A percentile compares a stretch with the other conserved stretches of the same genome.
phyloP scores from a whole-genome alignment of 2,329 filamentous ascomycete genomes.

The Alternaria solani region DNA sequence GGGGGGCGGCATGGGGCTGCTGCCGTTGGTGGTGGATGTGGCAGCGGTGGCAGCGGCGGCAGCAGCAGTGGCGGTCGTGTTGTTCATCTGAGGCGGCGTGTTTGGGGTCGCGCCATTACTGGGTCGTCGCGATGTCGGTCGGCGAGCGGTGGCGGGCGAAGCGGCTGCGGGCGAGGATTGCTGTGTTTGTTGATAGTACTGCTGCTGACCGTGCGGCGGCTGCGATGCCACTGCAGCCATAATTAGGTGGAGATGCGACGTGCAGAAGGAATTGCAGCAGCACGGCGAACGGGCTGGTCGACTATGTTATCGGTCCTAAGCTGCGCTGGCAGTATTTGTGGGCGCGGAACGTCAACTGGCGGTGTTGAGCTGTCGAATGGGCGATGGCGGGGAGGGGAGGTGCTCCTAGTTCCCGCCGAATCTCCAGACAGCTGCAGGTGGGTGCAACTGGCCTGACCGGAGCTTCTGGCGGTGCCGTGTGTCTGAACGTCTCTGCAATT shows the following conservation, averaged over 20 bases:
- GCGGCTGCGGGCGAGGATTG: conserved; percentile 31
- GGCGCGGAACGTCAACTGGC: conserved; percentile 14
- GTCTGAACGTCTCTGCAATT: conserved; percentile 2
- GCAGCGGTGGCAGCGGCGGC: too few species aligned
- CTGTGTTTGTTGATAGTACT: conserved; percentile 42
- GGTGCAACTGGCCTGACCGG: conserved; percentile 11
- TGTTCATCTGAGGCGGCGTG: conserved; percentile 54
- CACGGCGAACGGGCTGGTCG: conserved; percentile 9
- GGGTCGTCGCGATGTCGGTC: conserved; percentile 42
- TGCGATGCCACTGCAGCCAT: conserved; percentile 52
- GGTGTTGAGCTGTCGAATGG: conserved; percentile 29
- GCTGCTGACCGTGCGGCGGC: conserved; percentile 45
- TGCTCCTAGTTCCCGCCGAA: conserved; percentile 19
- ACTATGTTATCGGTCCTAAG: conserved; percentile 13
- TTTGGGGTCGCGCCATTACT: conserved; percentile 54
- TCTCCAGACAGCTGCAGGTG: conserved; percentile 13
- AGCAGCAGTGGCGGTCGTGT: conserved; percentile 57
- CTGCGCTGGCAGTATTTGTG: conserved; percentile 20
- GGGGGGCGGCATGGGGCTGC: conserved; percentile 74
- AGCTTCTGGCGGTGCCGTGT: conserved; percentile 13
- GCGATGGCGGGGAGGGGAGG: conserved; percentile 23
- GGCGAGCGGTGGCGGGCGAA: conserved; percentile 49
- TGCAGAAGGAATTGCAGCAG: not conserved
- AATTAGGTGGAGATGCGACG: conserved; percentile 16
- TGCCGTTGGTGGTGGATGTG: conserved; percentile 52